A percentile compares a stretch with the other conserved stretches of the same genome.
phyloP scores from a whole-genome alignment of 352 stramenopile genomes.

The Pythium vanterpoolii region DNA sequence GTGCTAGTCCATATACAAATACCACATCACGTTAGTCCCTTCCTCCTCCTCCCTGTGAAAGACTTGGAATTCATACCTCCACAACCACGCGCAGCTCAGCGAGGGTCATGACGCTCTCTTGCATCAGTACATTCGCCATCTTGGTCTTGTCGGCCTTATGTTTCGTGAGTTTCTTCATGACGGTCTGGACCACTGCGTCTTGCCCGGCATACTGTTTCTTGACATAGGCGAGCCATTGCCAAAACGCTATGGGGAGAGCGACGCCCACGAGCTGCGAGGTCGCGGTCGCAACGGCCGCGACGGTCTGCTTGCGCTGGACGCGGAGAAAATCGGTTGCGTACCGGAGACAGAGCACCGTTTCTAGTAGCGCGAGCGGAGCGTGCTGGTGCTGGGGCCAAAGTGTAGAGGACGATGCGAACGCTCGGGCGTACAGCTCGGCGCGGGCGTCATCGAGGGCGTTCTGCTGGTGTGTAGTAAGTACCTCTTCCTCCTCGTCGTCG shows the following conservation, averaged over 20 bases:
- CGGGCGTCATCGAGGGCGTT: constrained; percentile 43
- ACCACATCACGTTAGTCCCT: constrained; percentile 7
- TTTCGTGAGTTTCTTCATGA: constrained; percentile 32
- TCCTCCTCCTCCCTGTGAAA: not conserved
- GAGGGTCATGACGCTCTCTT: constrained; percentile 36
- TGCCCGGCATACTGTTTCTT: constrained; percentile 30
- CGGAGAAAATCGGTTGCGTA: constrained; percentile 58
- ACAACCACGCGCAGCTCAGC: constrained; percentile 39
- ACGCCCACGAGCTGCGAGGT: constrained; percentile 42
- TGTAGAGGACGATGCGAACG: constrained; percentile 28
- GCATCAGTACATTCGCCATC: constrained; percentile 49
- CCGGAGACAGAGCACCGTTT: constrained; percentile 43
- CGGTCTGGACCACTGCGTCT: constrained; percentile 20
- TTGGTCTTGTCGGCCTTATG: constrained; percentile 23
- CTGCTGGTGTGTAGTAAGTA: constrained; percentile 27
- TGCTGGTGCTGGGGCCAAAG: constrained; percentile 26
- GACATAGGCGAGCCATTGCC: constrained; percentile 39
- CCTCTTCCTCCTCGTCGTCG: constrained; percentile 30
- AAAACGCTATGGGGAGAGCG: constrained; percentile 42
- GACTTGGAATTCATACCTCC: constrained; percentile 21
- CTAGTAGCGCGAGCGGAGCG: constrained; percentile 24
- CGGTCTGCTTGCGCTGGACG: constrained; percentile 37
- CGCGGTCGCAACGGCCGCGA: constrained; percentile 42
- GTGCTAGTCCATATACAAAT: constrained; percentile 27
- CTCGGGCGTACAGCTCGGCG: constrained; percentile 46